phyloP scores from a whole-genome alignment of 441 rosid genomes.

The Mallotus repandus region DNA sequence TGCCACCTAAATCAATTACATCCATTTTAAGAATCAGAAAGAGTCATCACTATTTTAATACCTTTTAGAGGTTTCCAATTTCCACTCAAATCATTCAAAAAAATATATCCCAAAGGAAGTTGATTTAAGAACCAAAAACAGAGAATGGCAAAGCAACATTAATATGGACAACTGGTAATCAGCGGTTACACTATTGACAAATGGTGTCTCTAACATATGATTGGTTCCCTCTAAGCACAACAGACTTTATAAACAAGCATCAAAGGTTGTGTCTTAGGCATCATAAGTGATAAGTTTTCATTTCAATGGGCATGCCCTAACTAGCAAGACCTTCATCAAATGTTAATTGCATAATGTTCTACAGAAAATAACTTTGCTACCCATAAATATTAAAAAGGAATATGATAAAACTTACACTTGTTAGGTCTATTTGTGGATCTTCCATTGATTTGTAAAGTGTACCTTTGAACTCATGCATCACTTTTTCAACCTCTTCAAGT shows the following conservation, averaged over 20 bases:
- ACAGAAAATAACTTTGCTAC: background rate
- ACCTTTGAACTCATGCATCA: conserved; percentile 94
- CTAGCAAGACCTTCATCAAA: background rate
- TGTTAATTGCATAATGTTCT: background rate
- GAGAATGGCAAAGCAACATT: background rate
- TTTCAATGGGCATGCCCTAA: background rate
- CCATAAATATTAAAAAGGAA: conserved; percentile 12
- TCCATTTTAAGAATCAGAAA: background rate
- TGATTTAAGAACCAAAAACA: background rate
- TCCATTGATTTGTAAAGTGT: conserved; percentile 94
- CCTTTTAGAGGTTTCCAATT: background rate
- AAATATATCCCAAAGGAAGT: background rate
- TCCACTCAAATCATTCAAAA: background rate
- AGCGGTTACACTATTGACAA: background rate
- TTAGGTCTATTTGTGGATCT: conserved; percentile 89
- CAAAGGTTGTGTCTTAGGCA: background rate
- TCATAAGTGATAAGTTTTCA: background rate
- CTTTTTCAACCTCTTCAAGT: conserved; percentile 97
- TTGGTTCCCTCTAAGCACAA: background rate
- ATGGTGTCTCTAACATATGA: background rate
- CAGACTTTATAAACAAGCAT: too few relatives aligned
- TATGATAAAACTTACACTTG: conserved; percentile 54
- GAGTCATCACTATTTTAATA: background rate
- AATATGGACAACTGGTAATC: background rate
- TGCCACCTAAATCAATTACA: background rate